Evolutionary conservation across 352 stramenopile species (phyloP), one percentile per base, ranked within the genome.

Genomic region (Phytophthora sp.): DNA sequence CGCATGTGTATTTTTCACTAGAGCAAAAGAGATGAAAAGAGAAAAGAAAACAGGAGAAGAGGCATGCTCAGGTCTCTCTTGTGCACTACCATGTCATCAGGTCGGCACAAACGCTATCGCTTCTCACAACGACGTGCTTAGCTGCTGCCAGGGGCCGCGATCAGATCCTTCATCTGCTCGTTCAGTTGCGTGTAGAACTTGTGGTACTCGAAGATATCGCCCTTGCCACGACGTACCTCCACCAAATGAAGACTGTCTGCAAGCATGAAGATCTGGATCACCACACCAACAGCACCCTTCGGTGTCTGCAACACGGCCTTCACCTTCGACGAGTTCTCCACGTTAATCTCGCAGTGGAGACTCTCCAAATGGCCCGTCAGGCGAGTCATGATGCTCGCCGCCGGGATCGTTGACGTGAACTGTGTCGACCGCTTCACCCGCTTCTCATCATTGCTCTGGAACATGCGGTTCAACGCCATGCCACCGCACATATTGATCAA

Each of bases 401-500:
- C 88, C 9, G 80, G 76, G 55, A 95, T 89, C 31, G 82, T 91
- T 57, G 88, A 92, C 59, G 88, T 94, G 73, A 95, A 95, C 66
- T 94, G 88, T 66, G 86, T 94, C 59, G 79, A 89, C 29, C 85
- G 71, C 78, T 94, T 93, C 24, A 95, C 88, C 41, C 83, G 80
- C 74, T 94, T 93, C 57, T 94, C 86, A 45, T 95, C 88, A 56
- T 90, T 90, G 72, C 74, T 91, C 64, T 93, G 85, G 74, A 96
- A 94, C 85, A 96, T 94, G 54, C 84, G 84, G 71, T 96, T 96
- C n/a, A 97, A 74, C 23, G 88, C 89, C 76, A 95, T 93, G 46
- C 91, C 91, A 27, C 88, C 91, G 76, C 89, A 97, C 85, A 96
- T 94, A 74, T 95, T 97, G 80, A 97, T 95, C 59, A 97, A 64